These are phyloP conservation scores for Hyphopichia buzzinii DNA, from an alignment of 1,139 yeast species.

Conservation along the genomic window DNA sequence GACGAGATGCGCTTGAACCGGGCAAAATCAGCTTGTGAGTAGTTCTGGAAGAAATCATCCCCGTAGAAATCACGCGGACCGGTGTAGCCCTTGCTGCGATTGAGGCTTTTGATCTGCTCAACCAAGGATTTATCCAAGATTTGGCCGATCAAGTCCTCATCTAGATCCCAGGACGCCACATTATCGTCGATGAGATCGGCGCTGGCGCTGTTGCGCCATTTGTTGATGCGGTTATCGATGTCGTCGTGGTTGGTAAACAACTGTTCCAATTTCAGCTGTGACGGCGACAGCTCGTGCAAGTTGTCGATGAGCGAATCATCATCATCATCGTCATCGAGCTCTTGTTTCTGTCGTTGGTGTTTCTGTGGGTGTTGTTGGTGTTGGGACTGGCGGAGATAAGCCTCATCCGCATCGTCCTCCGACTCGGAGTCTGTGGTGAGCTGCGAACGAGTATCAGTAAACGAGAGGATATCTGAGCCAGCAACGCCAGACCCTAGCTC, in stretches of 20 bases:
- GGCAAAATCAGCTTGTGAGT: conserved; percentile 24
- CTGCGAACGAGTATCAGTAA: conserved; percentile 26
- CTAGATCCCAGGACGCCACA: conserved; percentile 47
- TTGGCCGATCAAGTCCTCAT: conserved; percentile 28
- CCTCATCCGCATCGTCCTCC: conserved; percentile 6
- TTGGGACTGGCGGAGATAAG: neutral
- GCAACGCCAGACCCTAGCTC: conserved; percentile 10
- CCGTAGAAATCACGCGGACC: conserved; percentile 27
- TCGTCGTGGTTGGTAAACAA: conserved; percentile 6
- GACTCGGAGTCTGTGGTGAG: conserved; percentile 13
- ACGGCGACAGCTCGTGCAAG: conserved; percentile 11
- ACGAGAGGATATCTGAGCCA: conserved; percentile 39
- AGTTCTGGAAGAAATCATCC: conserved; percentile 29
- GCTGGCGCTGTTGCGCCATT: conserved; percentile 14
- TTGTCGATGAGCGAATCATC: conserved; percentile 16
- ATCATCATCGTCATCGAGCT: conserved; percentile 17
- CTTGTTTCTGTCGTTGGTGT: conserved; percentile 9
- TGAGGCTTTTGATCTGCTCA: neutral
- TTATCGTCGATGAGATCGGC: conserved; percentile 34
- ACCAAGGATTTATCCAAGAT: conserved; percentile 6
- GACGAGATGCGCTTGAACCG: conserved; percentile 17
- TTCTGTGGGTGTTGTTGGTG: conserved; percentile 4
- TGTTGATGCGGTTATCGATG: conserved; percentile 17
- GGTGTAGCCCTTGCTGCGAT: neutral
- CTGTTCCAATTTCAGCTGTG: conserved; percentile 13